Percentiles rank a stretch among this genome's conserved stretches.
Conservation (phyloP, 2,329 filamentous ascomycete genomes). For the Sporothrix brunneoviolacea region DNA sequence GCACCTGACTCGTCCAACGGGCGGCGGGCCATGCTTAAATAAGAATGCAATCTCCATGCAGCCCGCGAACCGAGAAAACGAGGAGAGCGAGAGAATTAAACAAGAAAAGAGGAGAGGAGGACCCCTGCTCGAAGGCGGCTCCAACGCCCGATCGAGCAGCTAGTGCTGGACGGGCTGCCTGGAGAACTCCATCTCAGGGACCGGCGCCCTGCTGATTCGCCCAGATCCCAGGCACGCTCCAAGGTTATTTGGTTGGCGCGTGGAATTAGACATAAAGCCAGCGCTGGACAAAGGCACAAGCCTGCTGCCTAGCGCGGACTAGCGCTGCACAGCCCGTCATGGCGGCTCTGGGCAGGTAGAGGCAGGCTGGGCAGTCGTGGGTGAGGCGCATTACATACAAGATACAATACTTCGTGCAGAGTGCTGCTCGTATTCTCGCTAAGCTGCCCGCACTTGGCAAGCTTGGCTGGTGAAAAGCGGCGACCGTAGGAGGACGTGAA, state of each 20-base stretch:
- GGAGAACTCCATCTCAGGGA: not conserved
- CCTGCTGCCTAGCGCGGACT: not conserved
- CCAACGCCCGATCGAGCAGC: not conserved
- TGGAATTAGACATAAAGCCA: constrained; percentile 1
- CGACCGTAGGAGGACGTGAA: not conserved
- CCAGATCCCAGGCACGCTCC: not conserved
- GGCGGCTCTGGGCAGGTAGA: not conserved
- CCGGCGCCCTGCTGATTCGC: not conserved
- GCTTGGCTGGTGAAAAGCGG: not conserved
- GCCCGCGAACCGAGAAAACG: too few species aligned
- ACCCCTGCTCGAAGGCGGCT: not conserved
- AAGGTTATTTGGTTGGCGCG: not conserved
- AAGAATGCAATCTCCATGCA: too few species aligned
- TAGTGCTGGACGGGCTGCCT: too few species aligned
- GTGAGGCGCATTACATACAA: too few species aligned
- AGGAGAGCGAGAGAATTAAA: not conserved
- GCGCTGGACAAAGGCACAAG: not conserved
- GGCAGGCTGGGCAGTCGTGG: not conserved
- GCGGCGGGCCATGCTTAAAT: too few species aligned
- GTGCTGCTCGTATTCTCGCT: not conserved
- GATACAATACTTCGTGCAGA: not conserved
- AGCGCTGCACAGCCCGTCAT: not conserved
- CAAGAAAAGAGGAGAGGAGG: not conserved
- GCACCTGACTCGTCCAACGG: too few species aligned
- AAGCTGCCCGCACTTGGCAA: not conserved